A percentile compares a stretch with the other conserved stretches of the same genome.
These are phyloP conservation scores for Botrytis pseudocinerea DNA, from an alignment of 2,329 filamentous ascomycete species.

Conservation along the genomic window DNA sequence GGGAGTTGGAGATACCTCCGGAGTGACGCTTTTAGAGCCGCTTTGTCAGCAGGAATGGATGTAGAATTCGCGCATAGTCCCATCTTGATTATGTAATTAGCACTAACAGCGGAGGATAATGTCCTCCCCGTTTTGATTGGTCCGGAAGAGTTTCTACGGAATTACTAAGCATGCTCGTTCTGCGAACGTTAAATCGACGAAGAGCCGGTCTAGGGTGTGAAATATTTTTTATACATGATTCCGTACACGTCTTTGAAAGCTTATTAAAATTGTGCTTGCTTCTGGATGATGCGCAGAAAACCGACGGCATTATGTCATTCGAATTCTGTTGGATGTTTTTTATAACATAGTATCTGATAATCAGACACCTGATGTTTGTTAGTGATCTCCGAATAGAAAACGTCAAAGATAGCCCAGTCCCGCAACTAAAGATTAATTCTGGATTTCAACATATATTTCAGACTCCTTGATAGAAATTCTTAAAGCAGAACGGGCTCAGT, in stretches of 20 bases:
- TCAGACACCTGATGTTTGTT: not conserved
- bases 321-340: not conserved
- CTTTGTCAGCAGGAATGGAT: not conserved
- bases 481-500: not conserved
- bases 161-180: not conserved
- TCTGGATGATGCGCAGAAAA: not conserved
- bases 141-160: not conserved
- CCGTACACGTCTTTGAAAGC: not conserved
- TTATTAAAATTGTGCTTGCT: not conserved
- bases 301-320: not conserved
- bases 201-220: not conserved
- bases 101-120: not conserved
- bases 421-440: not conserved
- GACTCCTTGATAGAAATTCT: not conserved
- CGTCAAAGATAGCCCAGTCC: not conserved
- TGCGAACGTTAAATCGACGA: slow-evolving; percentile 1
- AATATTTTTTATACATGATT: not conserved
- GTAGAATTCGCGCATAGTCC: not conserved
- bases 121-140: not conserved
- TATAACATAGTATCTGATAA: not conserved
- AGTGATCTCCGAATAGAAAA: not conserved
- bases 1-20: not conserved
- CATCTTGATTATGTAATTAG: not conserved
- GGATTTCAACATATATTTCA: not conserved
- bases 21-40: not conserved